Percentiles rank a stretch among this genome's conserved stretches.
Conservation (phyloP, 2,329 filamentous ascomycete genomes). For the Epicoccum sorghinum region DNA sequence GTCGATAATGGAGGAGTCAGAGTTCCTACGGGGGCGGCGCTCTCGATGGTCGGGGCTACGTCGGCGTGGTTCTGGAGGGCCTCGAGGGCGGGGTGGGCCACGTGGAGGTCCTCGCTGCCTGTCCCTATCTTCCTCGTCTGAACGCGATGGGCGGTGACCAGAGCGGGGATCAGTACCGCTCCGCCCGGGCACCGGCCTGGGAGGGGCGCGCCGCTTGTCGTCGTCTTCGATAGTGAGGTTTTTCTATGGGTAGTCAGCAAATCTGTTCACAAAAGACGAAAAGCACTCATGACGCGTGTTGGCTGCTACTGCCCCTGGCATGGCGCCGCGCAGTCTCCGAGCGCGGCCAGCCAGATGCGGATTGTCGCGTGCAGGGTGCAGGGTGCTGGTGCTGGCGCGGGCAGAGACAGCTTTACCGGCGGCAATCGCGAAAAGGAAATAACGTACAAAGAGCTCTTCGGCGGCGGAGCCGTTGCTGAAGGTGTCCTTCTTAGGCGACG, state of each 20-base stretch:
- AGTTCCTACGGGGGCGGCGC: slow-evolving; percentile 70
- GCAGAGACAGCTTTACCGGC: not conserved
- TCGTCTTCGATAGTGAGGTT: slow-evolving; percentile 71
- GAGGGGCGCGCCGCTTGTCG: slow-evolving; percentile 48
- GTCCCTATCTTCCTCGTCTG: slow-evolving; percentile 64
- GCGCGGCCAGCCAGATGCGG: slow-evolving; percentile 5
- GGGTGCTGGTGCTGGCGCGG: too few species aligned
- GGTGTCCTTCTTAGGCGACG: slow-evolving; percentile 54
- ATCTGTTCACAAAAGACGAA: slow-evolving; percentile 45
- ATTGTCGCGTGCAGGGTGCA: not conserved
- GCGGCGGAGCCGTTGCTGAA: slow-evolving; percentile 56
- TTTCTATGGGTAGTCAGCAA: slow-evolving; percentile 63
- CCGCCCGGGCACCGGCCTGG: slow-evolving; percentile 51
- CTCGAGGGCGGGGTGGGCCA: slow-evolving; percentile 45
- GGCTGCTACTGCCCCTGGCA: too few species aligned
- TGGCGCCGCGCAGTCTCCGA: too few species aligned
- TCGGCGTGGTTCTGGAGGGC: slow-evolving; percentile 47
- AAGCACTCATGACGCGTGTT: slow-evolving; percentile 46
- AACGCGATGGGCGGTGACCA: slow-evolving; percentile 66
- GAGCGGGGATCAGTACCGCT: slow-evolving; percentile 54
- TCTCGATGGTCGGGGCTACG: slow-evolving; percentile 49
- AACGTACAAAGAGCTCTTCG: slow-evolving; percentile 79
- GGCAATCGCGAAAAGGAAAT: slow-evolving; percentile 12
- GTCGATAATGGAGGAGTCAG: slow-evolving; percentile 76
- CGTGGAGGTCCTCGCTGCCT: slow-evolving; percentile 47